Evolutionary conservation across 2,329 filamentous ascomycete genomes (phyloP), one percentile per base, ranked within the genome.

Genomic region (Fusarium globosum): DNA sequence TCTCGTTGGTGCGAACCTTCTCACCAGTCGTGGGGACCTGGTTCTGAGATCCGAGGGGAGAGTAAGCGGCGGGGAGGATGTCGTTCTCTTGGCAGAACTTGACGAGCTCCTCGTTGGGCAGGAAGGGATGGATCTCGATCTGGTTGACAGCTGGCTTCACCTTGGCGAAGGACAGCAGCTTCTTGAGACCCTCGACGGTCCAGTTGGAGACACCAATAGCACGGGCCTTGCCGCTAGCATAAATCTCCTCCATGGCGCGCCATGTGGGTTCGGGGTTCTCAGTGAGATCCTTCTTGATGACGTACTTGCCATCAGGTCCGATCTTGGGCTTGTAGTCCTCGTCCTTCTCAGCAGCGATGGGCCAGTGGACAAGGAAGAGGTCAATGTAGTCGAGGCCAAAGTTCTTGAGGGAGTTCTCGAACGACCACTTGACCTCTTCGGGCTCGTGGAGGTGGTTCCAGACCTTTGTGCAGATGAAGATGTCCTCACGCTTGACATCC

Each of bases 31-130:
- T 75, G 46, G 76, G 76, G 6, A 78, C 75, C 51, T 78, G 76
- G 68, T 78, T 73, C 39, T 89, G 86, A 26, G 90, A 90, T 5
- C 90, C 91, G 57, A 92, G 90, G 11, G 89, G 90, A 21, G 89
- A 91, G 82, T 88, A 90, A 3, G 87, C 88, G 51, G 83, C 80
- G 42, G 86, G 83, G 59, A 89, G 74, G 74, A 90, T 87, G 73
- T 83, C 82, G 76, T 89, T 83, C 55, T 85, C 78, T 63, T 84
- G 82, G 81, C 86, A 90, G 81, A 86, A 90, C 58, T 86, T 77
- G 71, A 90, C 80, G 21, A 90, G 82, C 71, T 86, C 85, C 3
- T 80, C 76, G 76, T 86, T 85, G 65, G 85, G 85, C 11, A 86
- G 80, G 79, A 84, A 79, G 68, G 72, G 75, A 15, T 77, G 75